Evolutionary conservation across 495 filamentous ascomycete species (phyloP).

Genomic region (Clohesyomyces aquaticus): DNA sequence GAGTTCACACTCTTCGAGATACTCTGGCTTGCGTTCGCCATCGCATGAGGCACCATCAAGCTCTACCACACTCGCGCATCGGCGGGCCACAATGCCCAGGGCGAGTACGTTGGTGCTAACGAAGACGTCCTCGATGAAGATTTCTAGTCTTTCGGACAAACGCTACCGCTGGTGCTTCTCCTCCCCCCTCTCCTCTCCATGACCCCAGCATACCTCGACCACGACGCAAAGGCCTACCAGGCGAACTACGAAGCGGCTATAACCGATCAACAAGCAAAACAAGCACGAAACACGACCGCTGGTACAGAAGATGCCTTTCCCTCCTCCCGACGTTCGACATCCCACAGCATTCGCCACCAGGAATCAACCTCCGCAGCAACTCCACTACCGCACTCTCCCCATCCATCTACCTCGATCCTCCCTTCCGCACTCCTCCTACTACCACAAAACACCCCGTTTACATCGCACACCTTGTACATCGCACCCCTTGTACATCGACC

Average conservation of each 20-base stretch:
- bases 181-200: slow-evolving; percentile 25
- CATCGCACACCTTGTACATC: slow-evolving; percentile 11
- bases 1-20: slow-evolving; percentile 32
- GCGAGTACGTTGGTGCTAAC: slow-evolving; percentile 17
- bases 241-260: background rate
- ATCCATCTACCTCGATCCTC: background rate
- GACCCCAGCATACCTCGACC: slow-evolving; percentile 27
- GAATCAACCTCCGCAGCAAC: background rate
- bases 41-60: slow-evolving; percentile 34
- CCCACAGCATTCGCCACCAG: background rate
- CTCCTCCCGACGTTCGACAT: background rate
- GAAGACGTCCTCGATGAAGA: slow-evolving; percentile 25
- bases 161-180: slow-evolving; percentile 26
- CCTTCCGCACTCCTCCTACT: background rate
- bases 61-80: slow-evolving; percentile 21
- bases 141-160: slow-evolving; percentile 34
- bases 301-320: background rate
- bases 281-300: too few species aligned
- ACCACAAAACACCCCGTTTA: slow-evolving; percentile 12
- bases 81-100: slow-evolving; percentile 1
- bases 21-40: slow-evolving; percentile 29
- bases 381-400: background rate
- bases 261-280: background rate
- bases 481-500: slow-evolving; percentile 23
- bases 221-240: slow-evolving; percentile 8